These are phyloP conservation scores for Mycena floridula DNA, from an alignment of 768 basidiomycete genomes.

Conservation along the genomic window DNA sequence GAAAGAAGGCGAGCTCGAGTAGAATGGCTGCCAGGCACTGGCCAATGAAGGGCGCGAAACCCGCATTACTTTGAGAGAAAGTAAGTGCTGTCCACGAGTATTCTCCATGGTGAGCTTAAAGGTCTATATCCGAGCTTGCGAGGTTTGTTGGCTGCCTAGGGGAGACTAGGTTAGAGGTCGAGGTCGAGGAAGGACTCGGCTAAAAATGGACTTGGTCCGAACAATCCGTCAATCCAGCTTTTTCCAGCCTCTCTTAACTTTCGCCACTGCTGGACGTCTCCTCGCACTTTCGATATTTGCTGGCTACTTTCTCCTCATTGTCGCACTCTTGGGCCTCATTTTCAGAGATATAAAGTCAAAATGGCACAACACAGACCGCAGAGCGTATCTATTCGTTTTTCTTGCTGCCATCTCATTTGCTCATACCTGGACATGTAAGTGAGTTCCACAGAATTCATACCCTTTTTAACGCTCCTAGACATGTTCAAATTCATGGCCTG, in stretches of 20 bases:
- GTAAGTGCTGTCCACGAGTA: conserved; percentile 43
- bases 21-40: conserved; percentile 81
- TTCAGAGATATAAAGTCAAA: conserved; percentile 7
- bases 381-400: conserved; percentile 21
- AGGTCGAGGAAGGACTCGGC: too few species aligned
- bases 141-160: too few species aligned
- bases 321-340: conserved; percentile 20
- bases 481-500: conserved; percentile 47
- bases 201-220: too few species aligned
- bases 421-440: conserved; percentile 45
- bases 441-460: not conserved
- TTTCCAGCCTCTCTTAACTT: too few species aligned
- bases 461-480: conserved; percentile 19
- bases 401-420: conserved; percentile 29
- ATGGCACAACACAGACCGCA: not conserved
- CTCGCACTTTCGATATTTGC: conserved; percentile 20
- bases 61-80: conserved; percentile 85
- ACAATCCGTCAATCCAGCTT: too few species aligned
- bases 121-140: not conserved
- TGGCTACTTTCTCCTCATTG: conserved; percentile 29
- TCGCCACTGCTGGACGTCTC: not conserved
- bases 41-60: conserved; percentile 78
- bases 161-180: too few species aligned
- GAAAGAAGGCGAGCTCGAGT: conserved; percentile 76
- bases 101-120: not conserved